phyloP scores from a whole-genome alignment of 1,284 basidiomycete genomes.

The Neotropicomus parvogracilis region DNA sequence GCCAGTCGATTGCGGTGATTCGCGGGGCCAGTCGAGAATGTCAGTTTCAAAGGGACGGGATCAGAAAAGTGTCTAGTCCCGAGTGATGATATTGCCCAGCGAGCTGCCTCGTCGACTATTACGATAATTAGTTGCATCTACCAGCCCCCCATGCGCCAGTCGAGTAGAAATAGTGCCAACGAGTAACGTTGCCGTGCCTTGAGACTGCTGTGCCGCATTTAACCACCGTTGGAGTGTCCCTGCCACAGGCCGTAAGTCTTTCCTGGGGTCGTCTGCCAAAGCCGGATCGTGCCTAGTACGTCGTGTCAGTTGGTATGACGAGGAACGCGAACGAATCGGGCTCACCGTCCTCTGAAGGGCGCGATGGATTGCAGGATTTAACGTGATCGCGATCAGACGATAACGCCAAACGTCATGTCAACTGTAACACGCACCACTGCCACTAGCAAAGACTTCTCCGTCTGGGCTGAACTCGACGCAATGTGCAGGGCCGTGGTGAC shows the following conservation, averaged over 20 bases:
- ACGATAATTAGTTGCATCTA: slow-evolving; percentile 15
- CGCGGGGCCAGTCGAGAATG: too few species aligned
- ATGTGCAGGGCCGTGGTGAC: slow-evolving; percentile 96
- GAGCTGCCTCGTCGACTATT: slow-evolving; percentile 7
- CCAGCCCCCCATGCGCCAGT: slow-evolving; percentile 12
- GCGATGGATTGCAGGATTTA: slow-evolving; percentile 10
- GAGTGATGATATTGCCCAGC: background rate
- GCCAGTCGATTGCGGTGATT: too few species aligned
- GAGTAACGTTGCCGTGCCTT: slow-evolving; percentile 9
- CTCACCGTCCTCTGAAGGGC: slow-evolving; percentile 65
- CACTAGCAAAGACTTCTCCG: slow-evolving; percentile 97
- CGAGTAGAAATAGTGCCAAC: slow-evolving; percentile 15
- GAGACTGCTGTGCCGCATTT: slow-evolving; percentile 9
- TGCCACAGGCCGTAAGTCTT: slow-evolving; percentile 95
- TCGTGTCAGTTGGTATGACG: slow-evolving; percentile 5
- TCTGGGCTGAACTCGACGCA: slow-evolving; percentile 94
- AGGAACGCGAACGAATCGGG: slow-evolving; percentile 5
- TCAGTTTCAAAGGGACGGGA: too few species aligned
- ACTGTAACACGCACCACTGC: slow-evolving; percentile 67
- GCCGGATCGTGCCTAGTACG: slow-evolving; percentile 82
- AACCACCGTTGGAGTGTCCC: slow-evolving; percentile 54
- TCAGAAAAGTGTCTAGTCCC: too few species aligned
- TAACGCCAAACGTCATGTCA: slow-evolving; percentile 5
- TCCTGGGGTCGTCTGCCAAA: slow-evolving; percentile 95
- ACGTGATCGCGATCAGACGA: slow-evolving; percentile 13